Evolutionary conservation across 371 early-diverging fungal genomes (phyloP).

Genomic region (Funneliformis caledonium): DNA sequence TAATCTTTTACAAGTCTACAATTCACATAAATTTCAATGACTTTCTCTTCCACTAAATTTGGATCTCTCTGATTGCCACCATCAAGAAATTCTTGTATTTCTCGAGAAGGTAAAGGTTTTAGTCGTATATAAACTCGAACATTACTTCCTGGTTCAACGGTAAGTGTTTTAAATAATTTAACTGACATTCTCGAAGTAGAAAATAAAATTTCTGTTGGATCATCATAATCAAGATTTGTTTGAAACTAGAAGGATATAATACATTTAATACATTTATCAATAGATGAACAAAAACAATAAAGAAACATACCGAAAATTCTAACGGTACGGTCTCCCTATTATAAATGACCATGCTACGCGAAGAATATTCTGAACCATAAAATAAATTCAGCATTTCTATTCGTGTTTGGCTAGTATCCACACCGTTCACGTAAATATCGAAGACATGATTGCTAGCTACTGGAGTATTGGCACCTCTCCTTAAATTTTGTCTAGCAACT

Average conservation of each 20-base stretch:
- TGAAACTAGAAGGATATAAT: constrained; percentile 49
- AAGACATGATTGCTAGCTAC: constrained; percentile 60
- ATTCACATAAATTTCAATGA: constrained; percentile 68
- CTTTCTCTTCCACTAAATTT: constrained; percentile 55
- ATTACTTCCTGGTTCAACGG: constrained; percentile 61
- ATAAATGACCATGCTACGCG: constrained; percentile 66
- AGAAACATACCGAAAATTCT: constrained; percentile 59
- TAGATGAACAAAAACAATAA: background rate
- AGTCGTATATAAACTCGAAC: constrained; percentile 68
- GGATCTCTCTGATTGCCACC: constrained; percentile 45
- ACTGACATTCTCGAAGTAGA: constrained; percentile 72
- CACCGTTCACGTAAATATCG: constrained; percentile 67
- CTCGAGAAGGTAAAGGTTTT: constrained; percentile 54
- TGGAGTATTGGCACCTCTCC: constrained; percentile 47
- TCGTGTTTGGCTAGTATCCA: constrained; percentile 52
- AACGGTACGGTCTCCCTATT: constrained; percentile 72
- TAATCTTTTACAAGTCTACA: constrained; percentile 80
- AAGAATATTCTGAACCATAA: constrained; percentile 67
- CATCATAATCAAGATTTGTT: constrained; percentile 60
- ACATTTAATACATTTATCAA: background rate
- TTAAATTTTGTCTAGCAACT: constrained; percentile 68
- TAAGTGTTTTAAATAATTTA: constrained; percentile 68
- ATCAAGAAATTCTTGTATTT: constrained; percentile 47
- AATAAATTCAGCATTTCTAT: constrained; percentile 69
- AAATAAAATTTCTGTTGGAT: constrained; percentile 67